Percentiles rank a stretch among this genome's conserved stretches.
phyloP scores from a whole-genome alignment of 768 basidiomycete species.

The Roridomyces roridus region DNA sequence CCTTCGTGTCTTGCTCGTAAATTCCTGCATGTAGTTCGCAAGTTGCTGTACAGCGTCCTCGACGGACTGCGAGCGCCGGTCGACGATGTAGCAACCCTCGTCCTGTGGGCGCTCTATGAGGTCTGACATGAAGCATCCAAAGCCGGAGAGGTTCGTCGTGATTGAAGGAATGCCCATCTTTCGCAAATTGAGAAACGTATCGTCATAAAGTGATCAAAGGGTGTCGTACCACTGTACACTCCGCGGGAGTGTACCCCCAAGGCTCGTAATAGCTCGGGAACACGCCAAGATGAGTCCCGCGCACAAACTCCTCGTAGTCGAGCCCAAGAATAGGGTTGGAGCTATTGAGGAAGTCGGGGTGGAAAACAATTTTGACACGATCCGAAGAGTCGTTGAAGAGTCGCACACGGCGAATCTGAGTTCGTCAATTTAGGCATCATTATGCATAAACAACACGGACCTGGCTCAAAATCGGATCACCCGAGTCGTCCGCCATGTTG shows the following conservation, averaged over 20 bases:
- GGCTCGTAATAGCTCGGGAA: conserved; percentile 99
- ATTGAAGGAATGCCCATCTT: conserved; percentile 98
- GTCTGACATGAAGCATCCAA: conserved; percentile 99
- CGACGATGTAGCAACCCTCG: conserved; percentile 97
- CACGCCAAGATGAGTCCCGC: conserved; percentile 97
- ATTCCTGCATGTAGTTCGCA: conserved; percentile 73
- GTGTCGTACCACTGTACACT: conserved; percentile 92
- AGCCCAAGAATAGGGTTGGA: conserved; percentile 97
- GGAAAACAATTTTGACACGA: conserved; percentile 97
- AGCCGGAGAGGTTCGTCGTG: conserved; percentile 97
- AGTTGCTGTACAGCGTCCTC: conserved; percentile 93
- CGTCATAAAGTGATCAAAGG: background rate
- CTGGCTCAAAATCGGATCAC: conserved; percentile 93
- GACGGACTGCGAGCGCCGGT: conserved; percentile 86
- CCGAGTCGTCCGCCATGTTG: conserved; percentile 95
- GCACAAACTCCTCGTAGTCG: conserved; percentile 98
- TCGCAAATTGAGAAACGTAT: conserved; percentile 10
- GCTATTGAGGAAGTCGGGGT: conserved; percentile 97
- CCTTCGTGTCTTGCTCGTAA: conserved; percentile 84
- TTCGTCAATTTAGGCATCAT: background rate
- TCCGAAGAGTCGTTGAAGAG: conserved; percentile 90
- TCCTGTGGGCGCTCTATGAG: conserved; percentile 93
- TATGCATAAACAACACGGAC: background rate
- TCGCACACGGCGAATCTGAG: conserved; percentile 80
- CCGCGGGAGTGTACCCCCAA: conserved; percentile 96